Conservation (phyloP, 345 rosid genomes). For the Rhodamnia argentea region DNA sequence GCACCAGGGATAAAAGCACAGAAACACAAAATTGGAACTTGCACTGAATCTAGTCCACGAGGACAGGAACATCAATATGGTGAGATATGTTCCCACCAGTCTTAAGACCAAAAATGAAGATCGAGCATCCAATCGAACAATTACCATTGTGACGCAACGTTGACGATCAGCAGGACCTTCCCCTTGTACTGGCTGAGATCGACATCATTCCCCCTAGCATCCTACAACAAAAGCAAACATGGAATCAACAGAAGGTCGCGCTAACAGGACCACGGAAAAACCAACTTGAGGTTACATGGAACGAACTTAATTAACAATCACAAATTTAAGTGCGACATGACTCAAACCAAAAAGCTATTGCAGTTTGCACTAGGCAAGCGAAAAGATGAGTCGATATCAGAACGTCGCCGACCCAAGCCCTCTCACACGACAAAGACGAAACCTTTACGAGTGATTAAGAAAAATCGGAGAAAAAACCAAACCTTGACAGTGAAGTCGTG, state of each 20-base stretch:
- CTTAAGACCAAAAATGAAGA: not conserved
- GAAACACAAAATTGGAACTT: not conserved
- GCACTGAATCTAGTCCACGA: not conserved
- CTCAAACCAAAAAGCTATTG: too few species aligned
- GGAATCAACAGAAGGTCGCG: not conserved
- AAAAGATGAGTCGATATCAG: not conserved
- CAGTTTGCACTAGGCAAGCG: too few species aligned
- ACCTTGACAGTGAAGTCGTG: slow-evolving; percentile 91
- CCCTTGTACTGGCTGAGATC: slow-evolving; percentile 68
- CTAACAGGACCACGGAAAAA: not conserved
- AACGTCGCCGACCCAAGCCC: not conserved
- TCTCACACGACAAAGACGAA: not conserved
- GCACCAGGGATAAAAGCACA: not conserved
- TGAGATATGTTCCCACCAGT: not conserved
- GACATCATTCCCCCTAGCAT: slow-evolving; percentile 62
- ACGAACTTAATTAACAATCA: too few species aligned
- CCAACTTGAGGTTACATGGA: not conserved
- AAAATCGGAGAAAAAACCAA: not conserved
- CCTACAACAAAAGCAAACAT: slow-evolving; percentile 23
- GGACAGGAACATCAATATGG: not conserved
- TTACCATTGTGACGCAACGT: slow-evolving; percentile 94
- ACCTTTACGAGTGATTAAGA: not conserved
- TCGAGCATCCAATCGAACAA: not conserved
- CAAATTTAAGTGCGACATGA: too few species aligned
- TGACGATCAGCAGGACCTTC: slow-evolving; percentile 81